These are phyloP conservation scores for Acrodontium crateriforme DNA, from an alignment of 2,329 filamentous ascomycete genomes.

Conservation along the genomic window DNA sequence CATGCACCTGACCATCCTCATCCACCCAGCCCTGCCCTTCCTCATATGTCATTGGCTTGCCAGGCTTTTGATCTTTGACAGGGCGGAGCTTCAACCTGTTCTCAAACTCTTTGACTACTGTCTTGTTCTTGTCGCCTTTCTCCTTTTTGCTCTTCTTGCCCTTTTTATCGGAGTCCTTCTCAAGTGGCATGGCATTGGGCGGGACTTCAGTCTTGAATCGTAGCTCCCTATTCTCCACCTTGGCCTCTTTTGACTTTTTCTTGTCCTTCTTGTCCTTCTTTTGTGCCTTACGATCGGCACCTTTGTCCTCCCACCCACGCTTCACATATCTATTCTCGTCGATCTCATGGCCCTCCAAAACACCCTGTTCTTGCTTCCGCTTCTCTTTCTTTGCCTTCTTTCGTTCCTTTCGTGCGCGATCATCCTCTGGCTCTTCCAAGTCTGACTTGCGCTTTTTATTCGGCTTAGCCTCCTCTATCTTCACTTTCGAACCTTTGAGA, in stretches of 20 bases:
- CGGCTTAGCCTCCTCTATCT: constrained; percentile 66
- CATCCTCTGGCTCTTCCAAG: constrained; percentile 20
- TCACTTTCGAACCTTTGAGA: constrained; percentile 72
- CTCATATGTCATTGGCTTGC: constrained; percentile 40
- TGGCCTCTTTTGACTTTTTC: constrained; percentile 48
- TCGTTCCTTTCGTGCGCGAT: constrained; percentile 16
- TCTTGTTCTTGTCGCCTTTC: constrained; percentile 47
- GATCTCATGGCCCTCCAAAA: constrained; percentile 57
- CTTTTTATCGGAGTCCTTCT: constrained; percentile 40
- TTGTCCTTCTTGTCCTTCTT: constrained; percentile 20
- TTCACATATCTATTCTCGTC: constrained; percentile 66
- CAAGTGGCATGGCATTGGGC: constrained; percentile 43
- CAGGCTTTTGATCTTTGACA: constrained; percentile 27
- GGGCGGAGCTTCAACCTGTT: constrained; percentile 53
- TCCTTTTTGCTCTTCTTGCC: constrained; percentile 54
- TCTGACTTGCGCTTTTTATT: constrained; percentile 34
- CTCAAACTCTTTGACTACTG: constrained; percentile 77
- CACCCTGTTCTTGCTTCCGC: constrained; percentile 36
- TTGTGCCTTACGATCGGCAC: constrained; percentile 17
- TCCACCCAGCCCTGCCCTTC: constrained; percentile 86
- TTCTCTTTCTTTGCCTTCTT: constrained; percentile 42
- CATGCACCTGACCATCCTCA: constrained; percentile 60
- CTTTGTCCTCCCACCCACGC: constrained; percentile 66
- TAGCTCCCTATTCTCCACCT: constrained; percentile 58
- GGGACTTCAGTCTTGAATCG: constrained; percentile 70